Conservation (phyloP, 129 eudicot genomes). For the Ambrosia artemisiifolia region DNA sequence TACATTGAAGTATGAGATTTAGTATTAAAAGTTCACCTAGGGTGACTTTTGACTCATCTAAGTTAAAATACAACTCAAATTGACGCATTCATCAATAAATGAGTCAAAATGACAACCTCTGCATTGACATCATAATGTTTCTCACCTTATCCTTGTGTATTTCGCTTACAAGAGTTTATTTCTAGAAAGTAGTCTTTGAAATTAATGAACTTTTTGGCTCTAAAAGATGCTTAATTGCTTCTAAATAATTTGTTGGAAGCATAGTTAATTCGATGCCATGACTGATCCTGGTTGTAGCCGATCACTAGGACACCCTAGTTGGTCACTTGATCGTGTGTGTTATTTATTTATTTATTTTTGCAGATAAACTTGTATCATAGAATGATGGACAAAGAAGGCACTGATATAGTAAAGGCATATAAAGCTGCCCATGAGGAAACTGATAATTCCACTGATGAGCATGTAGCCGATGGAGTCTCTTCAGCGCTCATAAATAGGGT, state of each 20-base stretch:
- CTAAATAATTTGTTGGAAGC: neutral
- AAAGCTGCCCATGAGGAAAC: slow-evolving; percentile 83
- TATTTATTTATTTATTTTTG: neutral
- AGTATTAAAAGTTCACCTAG: neutral
- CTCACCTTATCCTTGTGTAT: neutral
- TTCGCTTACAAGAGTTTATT: neutral
- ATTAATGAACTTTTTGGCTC: slow-evolving; percentile 4
- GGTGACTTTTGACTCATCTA: neutral
- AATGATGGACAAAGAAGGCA: slow-evolving; percentile 80
- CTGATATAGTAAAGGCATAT: slow-evolving; percentile 76
- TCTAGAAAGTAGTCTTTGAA: slow-evolving; percentile 8
- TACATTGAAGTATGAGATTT: neutral
- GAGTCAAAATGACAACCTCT: neutral
- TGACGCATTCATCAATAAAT: neutral
- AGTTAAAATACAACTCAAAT: neutral
- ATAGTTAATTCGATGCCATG: neutral
- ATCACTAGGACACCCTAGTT: slow-evolving; percentile 1
- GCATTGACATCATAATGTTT: slow-evolving; percentile 3
- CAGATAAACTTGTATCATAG: slow-evolving; percentile 81
- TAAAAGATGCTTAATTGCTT: slow-evolving; percentile 9
- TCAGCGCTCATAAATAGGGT: slow-evolving; percentile 87
- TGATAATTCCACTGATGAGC: slow-evolving; percentile 55
- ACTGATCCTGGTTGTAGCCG: neutral
- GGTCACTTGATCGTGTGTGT: slow-evolving; percentile 9
- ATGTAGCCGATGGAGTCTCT: slow-evolving; percentile 64